Conservation (phyloP, 768 basidiomycete species). For the Boletus vinaceobasis region DNA sequence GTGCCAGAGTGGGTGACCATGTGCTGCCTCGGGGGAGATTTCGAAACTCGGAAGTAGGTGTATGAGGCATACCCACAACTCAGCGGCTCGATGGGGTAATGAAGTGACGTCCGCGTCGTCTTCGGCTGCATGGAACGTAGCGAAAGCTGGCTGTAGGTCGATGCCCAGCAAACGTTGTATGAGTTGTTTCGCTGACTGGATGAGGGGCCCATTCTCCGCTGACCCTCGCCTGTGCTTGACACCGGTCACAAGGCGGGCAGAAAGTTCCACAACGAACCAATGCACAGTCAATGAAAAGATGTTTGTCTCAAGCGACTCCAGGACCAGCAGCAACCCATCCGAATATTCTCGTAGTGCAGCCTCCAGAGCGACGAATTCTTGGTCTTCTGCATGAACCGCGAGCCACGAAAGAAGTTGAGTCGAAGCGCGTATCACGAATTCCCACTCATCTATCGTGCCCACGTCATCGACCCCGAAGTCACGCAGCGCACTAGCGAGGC, state of each 20-base stretch:
- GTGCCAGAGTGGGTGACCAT: slow-evolving; percentile 44
- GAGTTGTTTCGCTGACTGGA: slow-evolving; percentile 37
- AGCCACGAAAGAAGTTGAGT: slow-evolving; percentile 49
- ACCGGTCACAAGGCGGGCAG: slow-evolving; percentile 36
- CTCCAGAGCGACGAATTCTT: slow-evolving; percentile 31
- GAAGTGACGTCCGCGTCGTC: slow-evolving; percentile 32
- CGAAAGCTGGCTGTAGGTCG: slow-evolving; percentile 41
- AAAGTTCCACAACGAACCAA: slow-evolving; percentile 66
- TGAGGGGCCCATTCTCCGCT: slow-evolving; percentile 19
- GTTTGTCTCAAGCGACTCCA: slow-evolving; percentile 36
- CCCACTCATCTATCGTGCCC: slow-evolving; percentile 37
- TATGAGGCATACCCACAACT: slow-evolving; percentile 74
- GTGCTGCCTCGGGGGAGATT: slow-evolving; percentile 12
- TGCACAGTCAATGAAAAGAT: slow-evolving; percentile 41
- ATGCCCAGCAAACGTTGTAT: slow-evolving; percentile 50
- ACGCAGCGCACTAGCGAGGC: slow-evolving; percentile 37
- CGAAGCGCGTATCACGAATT: slow-evolving; percentile 36
- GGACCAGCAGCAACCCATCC: slow-evolving; percentile 34
- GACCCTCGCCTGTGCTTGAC: slow-evolving; percentile 29
- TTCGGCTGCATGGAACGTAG: slow-evolving; percentile 17
- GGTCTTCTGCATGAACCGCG: slow-evolving; percentile 33
- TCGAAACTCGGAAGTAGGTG: slow-evolving; percentile 44
- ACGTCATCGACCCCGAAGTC: slow-evolving; percentile 29
- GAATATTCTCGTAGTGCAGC: slow-evolving; percentile 36
- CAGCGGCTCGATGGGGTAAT: slow-evolving; percentile 45